Conservation (phyloP, 2,329 filamentous ascomycete genomes). For the Aspergillus pseudoterreus region DNA sequence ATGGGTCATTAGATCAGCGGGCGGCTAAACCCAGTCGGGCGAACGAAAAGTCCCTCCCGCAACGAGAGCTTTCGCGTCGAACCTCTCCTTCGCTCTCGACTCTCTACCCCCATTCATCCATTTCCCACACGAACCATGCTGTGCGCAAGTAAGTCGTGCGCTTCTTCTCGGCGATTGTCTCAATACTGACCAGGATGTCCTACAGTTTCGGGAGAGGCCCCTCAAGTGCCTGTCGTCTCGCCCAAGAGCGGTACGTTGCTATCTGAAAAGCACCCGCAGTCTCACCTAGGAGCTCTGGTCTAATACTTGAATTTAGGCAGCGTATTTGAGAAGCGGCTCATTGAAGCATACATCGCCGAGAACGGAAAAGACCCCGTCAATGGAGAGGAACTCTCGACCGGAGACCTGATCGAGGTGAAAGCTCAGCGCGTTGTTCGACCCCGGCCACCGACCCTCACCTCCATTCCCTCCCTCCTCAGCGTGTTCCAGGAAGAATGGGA, state of each 20-base stretch:
- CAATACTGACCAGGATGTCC: slow-evolving; percentile 6
- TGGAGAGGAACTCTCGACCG: slow-evolving; percentile 74
- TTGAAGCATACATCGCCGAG: slow-evolving; percentile 91
- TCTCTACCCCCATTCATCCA: slow-evolving; percentile 14
- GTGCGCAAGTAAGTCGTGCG: slow-evolving; percentile 56
- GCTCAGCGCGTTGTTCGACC: slow-evolving; percentile 79
- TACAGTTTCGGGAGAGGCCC: slow-evolving; percentile 91
- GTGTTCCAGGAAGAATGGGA: slow-evolving; percentile 99
- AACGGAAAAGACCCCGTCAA: slow-evolving; percentile 89
- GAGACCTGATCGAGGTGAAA: slow-evolving; percentile 87
- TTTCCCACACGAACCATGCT: slow-evolving; percentile 47
- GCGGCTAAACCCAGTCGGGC: slow-evolving; percentile 31
- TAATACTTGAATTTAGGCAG: slow-evolving; percentile 56
- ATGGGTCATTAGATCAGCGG: slow-evolving; percentile 15
- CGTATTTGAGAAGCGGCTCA: slow-evolving; percentile 90
- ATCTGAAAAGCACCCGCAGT: slow-evolving; percentile 3
- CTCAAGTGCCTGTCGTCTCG: slow-evolving; percentile 90
- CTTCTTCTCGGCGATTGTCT: not conserved
- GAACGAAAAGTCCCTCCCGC: slow-evolving; percentile 34
- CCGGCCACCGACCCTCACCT: slow-evolving; percentile 87
- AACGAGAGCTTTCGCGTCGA: slow-evolving; percentile 25
- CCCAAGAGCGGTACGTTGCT: slow-evolving; percentile 76
- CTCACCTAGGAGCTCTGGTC: slow-evolving; percentile 12
- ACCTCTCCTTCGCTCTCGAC: slow-evolving; percentile 17
- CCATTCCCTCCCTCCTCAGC: slow-evolving; percentile 87